phyloP scores from a whole-genome alignment of 305 asterid species.

The Fraxinus sp. region DNA sequence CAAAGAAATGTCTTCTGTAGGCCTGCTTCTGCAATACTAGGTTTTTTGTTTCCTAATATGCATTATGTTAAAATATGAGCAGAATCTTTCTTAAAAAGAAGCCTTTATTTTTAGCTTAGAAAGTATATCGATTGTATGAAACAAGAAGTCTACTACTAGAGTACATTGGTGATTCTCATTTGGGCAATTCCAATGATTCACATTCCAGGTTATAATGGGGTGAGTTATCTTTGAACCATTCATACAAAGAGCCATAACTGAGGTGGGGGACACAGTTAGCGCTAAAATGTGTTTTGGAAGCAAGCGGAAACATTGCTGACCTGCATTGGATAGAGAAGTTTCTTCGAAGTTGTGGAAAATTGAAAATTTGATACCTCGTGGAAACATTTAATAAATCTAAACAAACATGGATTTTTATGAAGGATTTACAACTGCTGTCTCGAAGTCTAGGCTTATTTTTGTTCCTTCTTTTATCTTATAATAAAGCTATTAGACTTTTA shows the following conservation, averaged over 20 bases:
- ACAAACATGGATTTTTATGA: conserved; percentile 16
- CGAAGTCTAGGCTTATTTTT: not conserved
- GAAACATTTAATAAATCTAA: conserved; percentile 12
- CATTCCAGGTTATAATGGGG: conserved; percentile 32
- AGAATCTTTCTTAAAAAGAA: not conserved
- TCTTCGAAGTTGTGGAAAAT: conserved; percentile 13
- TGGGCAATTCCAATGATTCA: conserved; percentile 19
- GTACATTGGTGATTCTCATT: conserved; percentile 10
- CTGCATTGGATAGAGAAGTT: conserved; percentile 27
- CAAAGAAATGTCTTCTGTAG: not conserved
- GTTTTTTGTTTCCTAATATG: conserved; percentile 5
- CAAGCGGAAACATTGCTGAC: conserved; percentile 21
- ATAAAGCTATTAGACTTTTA: not conserved
- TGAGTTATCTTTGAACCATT: conserved; percentile 28
- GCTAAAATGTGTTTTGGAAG: conserved; percentile 25
- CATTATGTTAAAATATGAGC: not conserved
- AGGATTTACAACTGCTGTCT: conserved; percentile 16
- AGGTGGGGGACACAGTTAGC: conserved; percentile 28
- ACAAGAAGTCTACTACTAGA: conserved; percentile 2
- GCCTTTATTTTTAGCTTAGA: not conserved
- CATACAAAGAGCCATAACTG: conserved; percentile 22
- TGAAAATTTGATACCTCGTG: not conserved
- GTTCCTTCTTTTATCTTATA: conserved; percentile 14
- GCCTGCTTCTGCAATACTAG: conserved; percentile 15
- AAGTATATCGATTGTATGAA: conserved; percentile 19